phyloP scores from a whole-genome alignment of 2,329 filamentous ascomycete species.

The Calonectria hawksworthii region DNA sequence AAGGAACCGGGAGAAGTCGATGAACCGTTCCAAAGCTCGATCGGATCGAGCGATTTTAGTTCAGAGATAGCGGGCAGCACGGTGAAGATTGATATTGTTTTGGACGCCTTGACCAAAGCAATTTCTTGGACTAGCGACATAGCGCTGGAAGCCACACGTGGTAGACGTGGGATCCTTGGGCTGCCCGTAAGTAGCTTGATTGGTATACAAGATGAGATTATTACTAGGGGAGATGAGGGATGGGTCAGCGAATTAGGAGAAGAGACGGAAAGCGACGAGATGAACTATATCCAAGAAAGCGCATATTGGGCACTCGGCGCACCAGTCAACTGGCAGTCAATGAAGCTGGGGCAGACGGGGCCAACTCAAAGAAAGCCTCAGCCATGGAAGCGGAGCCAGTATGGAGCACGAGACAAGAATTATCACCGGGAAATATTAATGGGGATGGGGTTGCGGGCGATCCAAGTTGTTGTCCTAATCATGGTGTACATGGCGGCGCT shows the following conservation, averaged over 20 bases:
- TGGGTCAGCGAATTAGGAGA: neutral
- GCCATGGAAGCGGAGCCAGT: neutral
- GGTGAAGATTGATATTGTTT: neutral
- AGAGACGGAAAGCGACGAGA: neutral
- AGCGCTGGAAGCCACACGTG: neutral
- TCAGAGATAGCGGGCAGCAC: neutral
- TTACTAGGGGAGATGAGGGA: neutral
- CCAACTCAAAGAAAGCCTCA: neutral
- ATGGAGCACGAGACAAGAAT: neutral
- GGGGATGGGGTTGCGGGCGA: neutral
- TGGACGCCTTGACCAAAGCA: slow-evolving; percentile 2
- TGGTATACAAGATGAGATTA: neutral
- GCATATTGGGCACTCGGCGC: neutral
- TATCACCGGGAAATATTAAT: neutral
- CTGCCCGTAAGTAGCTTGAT: neutral
- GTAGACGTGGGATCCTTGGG: slow-evolving; percentile 6
- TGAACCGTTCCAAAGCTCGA: neutral
- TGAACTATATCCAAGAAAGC: neutral
- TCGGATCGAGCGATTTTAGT: neutral
- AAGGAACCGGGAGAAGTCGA: neutral
- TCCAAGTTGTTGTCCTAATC: neutral
- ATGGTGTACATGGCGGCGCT: neutral
- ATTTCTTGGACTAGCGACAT: neutral
- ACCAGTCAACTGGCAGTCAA: neutral
- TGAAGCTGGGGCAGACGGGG: neutral